phyloP scores from a whole-genome alignment of 140 eudicot genomes.

The Bidens hawaiensis region DNA sequence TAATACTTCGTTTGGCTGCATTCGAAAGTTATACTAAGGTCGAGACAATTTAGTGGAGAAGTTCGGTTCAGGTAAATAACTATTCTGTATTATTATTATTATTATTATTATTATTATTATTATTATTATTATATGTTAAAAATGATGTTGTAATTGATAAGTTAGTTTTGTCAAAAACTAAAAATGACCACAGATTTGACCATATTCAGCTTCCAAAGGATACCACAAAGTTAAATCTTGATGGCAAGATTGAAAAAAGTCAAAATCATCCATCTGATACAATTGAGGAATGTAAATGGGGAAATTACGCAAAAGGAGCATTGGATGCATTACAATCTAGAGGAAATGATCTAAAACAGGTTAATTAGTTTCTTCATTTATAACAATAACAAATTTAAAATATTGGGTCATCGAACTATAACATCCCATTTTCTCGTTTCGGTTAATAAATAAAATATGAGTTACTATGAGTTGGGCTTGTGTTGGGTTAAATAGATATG shows the following conservation, averaged over 20 bases:
- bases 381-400: background rate
- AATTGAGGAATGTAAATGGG: conserved; percentile 76
- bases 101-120: no score
- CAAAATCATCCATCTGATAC: conserved; percentile 25
- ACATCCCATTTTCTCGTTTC: no score
- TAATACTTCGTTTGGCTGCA: conserved; percentile 1
- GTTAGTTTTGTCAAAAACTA: background rate
- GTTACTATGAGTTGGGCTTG: no score
- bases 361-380: conserved; percentile 12
- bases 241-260: conserved; percentile 21
- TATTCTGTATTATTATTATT: background rate
- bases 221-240: conserved; percentile 29
- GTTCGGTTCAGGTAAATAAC: conserved; percentile 68
- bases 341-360: conserved; percentile 68
- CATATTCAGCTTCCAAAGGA: conserved; percentile 55
- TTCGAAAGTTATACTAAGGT: conserved; percentile 60
- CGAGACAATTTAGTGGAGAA: conserved; percentile 86
- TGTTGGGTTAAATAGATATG: no score
- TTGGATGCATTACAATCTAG: conserved; percentile 64
- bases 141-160: background rate
- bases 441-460: no score
- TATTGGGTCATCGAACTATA: no score
- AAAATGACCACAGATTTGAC: conserved; percentile 55
- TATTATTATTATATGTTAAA: background rate
- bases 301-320: conserved; percentile 88